Percentiles rank a stretch among this genome's conserved stretches.
phyloP scores from a whole-genome alignment of 345 rosid genomes.

The Eucalyptus curtisii region DNA sequence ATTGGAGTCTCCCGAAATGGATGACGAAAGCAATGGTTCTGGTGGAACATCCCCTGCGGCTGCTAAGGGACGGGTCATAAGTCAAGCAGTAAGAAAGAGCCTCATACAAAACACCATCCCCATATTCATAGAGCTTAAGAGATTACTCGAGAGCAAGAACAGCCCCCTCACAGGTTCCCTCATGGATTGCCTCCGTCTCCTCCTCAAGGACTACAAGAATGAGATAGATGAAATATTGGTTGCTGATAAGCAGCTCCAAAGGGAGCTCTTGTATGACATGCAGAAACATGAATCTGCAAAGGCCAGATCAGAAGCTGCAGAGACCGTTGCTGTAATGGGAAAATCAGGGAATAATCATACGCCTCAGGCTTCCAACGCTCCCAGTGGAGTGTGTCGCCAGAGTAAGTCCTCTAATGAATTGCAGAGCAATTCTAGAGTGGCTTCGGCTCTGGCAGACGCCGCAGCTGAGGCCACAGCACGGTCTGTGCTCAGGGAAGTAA shows the following conservation, averaged over 20 bases:
- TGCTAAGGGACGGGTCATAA: conserved; percentile 77
- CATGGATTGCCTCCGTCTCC: conserved; percentile 81
- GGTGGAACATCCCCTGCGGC: conserved; percentile 33
- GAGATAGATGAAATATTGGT: conserved; percentile 88
- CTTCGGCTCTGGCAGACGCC: conserved; percentile 56
- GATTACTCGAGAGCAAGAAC: conserved; percentile 82
- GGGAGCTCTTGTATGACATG: conserved; percentile 90
- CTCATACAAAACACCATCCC: conserved; percentile 93
- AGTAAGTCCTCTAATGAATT: conserved; percentile 1
- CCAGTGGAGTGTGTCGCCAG: neutral
- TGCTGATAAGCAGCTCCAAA: conserved; percentile 92
- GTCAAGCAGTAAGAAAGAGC: conserved; percentile 81
- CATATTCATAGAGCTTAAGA: conserved; percentile 86
- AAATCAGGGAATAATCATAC: neutral
- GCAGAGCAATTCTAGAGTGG: conserved; percentile 21
- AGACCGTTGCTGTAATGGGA: conserved; percentile 25
- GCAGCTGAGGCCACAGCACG: conserved; percentile 53
- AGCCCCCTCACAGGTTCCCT: conserved; percentile 86
- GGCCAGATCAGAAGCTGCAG: conserved; percentile 43
- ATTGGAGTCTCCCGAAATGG: conserved; percentile 44
- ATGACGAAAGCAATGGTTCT: conserved; percentile 33
- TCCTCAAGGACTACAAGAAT: conserved; percentile 87
- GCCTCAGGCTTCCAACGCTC: conserved; percentile 9
- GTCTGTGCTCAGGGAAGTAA: conserved; percentile 68
- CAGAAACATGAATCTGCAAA: conserved; percentile 68